Evolutionary conservation across 305 asterid genomes (phyloP), one percentile per base, ranked within the genome.

Genomic region (Solanum hybrid): DNA sequence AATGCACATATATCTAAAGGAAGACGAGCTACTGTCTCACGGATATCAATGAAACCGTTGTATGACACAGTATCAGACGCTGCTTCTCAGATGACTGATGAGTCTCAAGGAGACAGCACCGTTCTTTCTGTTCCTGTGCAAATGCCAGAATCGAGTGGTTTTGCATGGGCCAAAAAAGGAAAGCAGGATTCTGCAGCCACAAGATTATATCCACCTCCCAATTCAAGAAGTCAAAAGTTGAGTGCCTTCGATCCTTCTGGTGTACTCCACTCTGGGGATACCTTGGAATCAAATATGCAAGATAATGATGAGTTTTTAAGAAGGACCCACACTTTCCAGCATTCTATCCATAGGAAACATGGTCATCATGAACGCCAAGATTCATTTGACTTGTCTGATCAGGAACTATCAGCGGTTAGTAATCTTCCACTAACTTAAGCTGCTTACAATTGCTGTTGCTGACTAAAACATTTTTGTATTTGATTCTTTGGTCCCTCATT

Each of bases 61-160:
- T 90, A 87, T 3, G 98, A 96, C 73, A 93, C 99, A 3, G 92
- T 91, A 40, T 96, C 99, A 2, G 97, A 96, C 87, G 92, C 93
- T 75, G 92, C 93, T 76, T 95, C 99, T 32, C 96, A 93, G 75
- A 76, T 88, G 88, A 92, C 97, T 0, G 93, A 92, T 73, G 96
- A 91, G 79, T 94, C 98, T 36, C 91, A 92, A 12, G 92, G 56
- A 8, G 92, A 95, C 42, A 95, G 94, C 89, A 89, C 86, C 35
- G 34, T 90, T 29, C 93, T 89, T 22, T 94, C 98, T 0, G 93
- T 94, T 75, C 98, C 99, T 0, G 91, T 88, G 20, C 94, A 92
- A 56, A 91, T 91, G 81, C 72, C 95, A 66, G 89, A 92, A 72
- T 95, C 96, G 5, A 90, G 89, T 73, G 89, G 94, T 46, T 93